Evolutionary conservation across 2,329 filamentous ascomycete species (phyloP), one percentile per base, ranked within the genome.

Genomic region (Sporothrix mexicana): DNA sequence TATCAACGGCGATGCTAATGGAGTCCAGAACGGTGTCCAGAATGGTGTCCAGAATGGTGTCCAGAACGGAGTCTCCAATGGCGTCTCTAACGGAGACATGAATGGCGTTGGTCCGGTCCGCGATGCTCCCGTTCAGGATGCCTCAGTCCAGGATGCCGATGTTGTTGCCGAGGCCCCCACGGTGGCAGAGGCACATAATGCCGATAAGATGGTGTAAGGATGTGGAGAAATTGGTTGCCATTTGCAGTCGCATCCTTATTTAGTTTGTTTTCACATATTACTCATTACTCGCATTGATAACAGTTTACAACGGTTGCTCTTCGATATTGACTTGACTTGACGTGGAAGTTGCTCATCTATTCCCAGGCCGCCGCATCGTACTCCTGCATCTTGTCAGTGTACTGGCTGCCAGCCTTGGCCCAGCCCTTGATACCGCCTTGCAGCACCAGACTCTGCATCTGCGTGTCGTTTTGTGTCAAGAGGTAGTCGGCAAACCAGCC

Each of bases 401-500:
- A 89, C 64, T 88, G 83, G 0, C 75, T 76, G 0, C 87, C 86
- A 0, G 82, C 84, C 0, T 74, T 79, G 5, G 78, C 85, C 87
- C 87, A 90, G 3, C 86, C 86, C 67, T 86, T 86, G 76, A 89
- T 86, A 0, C 87, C 88, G 0, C 83, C 87, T 10, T 78, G 76
- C 3, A 89, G 79, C 1, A 86, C 82, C 45, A 87, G 71, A 74
- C 87, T 89, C 74, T 85, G 74, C 77, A 88, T 83, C 0, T 78
- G 76, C 0, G 66, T 76, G 72, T 86, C 83, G 0, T 78, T 77
- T 49, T 82, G 77, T 0, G 84, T 80, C 2, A 78, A 77, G 43
- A 89, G 78, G 73, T 87, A 81, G 77, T 90, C 88, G 3, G 80
- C 81, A 76, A 90, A 86, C 87, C 87, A 90, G 8, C 82, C 83